Base-by-base conservation (phyloP, 495 filamentous ascomycete genomes). In the Saxophila tyrrhenica region DNA sequence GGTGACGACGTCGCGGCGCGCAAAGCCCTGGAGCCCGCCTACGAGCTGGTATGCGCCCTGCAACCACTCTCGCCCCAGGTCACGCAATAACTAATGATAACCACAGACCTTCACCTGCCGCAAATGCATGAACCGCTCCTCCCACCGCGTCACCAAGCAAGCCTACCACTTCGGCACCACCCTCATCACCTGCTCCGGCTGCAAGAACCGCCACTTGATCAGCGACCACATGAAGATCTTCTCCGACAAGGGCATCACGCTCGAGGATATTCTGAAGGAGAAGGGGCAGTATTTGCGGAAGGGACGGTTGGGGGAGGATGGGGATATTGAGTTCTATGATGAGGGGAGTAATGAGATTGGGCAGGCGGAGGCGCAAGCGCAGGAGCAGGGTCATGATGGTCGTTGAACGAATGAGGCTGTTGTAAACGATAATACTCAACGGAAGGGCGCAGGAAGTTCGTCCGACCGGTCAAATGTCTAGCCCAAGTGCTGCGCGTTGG, bases 81-180 rank as follows among this genome's bases (percentile, higher is more conserved):
- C n/a, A n/a, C n/a, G n/a, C n/a, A n/a, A n/a, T n/a, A n/a, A n/a
- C n/a, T n/a, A n/a, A n/a, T n/a, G 45, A 35, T 13, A 10, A 9
- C 15, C 22, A 42, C 20, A 51, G 49, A 83, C 79, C 11, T 95
- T 99, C 66, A 99, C 94, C 56, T 99, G 92, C 78, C 32, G 45
- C 19, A 88, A 88, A 21, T 99, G 92, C 73, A 67, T 66, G 10
- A 63, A 75, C 3, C 82, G 94, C 25, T 90, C 86, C 3, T 70
- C 77, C 2, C 92, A 97, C 65, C 73, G 68, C 10, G 73, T 99
- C 54, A 85, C 85, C 21, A 95, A 96, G 69, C 92, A 95, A 57
- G 92, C 86, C 15, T 99, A 96, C 66, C 89, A 96, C 66, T 70
- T 82, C 22, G 92, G 92, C 22, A 86, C 85, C 0, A 85, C 94